phyloP scores from a whole-genome alignment of 768 basidiomycete genomes.

The Pisolithus marmoratus region DNA sequence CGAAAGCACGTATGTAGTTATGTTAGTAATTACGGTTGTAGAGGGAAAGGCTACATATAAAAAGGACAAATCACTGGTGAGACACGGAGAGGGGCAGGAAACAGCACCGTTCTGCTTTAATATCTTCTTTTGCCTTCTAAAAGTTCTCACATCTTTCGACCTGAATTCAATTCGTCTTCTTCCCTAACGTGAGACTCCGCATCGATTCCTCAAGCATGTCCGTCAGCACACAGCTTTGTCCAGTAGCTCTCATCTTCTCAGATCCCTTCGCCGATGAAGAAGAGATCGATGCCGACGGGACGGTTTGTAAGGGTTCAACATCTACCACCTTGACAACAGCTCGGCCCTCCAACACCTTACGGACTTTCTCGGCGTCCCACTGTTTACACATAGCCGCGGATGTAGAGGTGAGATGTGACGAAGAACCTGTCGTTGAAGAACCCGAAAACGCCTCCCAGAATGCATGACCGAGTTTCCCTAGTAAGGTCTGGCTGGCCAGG shows the following conservation, averaged over 20 bases:
- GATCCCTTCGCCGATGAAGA: neutral
- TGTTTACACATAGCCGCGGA: slow-evolving; percentile 21
- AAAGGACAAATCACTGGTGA: neutral
- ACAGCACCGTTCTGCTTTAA: neutral
- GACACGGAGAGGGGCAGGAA: neutral
- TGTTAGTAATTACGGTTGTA: neutral
- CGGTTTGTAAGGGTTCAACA: slow-evolving; percentile 40
- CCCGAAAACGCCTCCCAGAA: slow-evolving; percentile 92
- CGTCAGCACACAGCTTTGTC: slow-evolving; percentile 21
- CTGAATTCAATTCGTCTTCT: slow-evolving; percentile 36
- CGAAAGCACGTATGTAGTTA: neutral
- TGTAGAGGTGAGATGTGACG: slow-evolving; percentile 2
- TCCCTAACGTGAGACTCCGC: slow-evolving; percentile 55
- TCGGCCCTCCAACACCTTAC: slow-evolving; percentile 75
- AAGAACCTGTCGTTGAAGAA: slow-evolving; percentile 7
- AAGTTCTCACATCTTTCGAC: neutral
- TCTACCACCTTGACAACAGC: slow-evolving; percentile 79
- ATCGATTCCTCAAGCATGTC: slow-evolving; percentile 63
- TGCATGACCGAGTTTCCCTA: slow-evolving; percentile 63
- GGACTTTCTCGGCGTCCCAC: slow-evolving; percentile 76
- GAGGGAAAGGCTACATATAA: neutral
- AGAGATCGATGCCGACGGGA: neutral
- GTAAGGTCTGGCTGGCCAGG: slow-evolving; percentile 73
- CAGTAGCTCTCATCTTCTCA: slow-evolving; percentile 2
- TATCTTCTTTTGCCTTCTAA: neutral